Percentiles rank a stretch among this genome's conserved stretches.
These are phyloP conservation scores for Lasiosphaeris hirsuta DNA, from an alignment of 495 filamentous ascomycete species.

Conservation along the genomic window DNA sequence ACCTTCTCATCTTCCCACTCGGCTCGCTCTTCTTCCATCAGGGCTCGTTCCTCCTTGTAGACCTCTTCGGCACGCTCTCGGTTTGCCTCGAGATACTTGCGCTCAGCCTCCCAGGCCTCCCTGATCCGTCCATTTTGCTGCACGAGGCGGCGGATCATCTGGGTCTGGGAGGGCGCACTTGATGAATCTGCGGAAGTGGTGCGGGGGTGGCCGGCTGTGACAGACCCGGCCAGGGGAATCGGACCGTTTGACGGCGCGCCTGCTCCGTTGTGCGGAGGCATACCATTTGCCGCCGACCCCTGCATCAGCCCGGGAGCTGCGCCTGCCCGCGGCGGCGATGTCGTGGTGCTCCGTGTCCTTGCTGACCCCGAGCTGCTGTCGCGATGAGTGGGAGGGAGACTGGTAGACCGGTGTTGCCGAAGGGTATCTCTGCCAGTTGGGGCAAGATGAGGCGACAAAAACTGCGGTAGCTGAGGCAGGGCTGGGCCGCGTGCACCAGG, in stretches of 20 bases:
- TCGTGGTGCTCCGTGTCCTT: conserved; percentile 3
- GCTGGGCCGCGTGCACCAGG: conserved; percentile 20
- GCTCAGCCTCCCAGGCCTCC: conserved; percentile 46
- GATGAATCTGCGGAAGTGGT: conserved; percentile 20
- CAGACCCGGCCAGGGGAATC: conserved; percentile 19
- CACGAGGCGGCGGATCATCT: conserved; percentile 37
- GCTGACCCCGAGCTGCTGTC: not conserved
- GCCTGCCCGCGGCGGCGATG: not conserved
- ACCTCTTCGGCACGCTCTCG: conserved; percentile 44
- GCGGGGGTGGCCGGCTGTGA: conserved; percentile 20
- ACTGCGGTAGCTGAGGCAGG: conserved; percentile 14
- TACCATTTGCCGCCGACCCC: not conserved
- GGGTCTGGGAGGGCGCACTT: conserved; percentile 22
- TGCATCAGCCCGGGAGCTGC: conserved; percentile 5
- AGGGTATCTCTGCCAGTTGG: conserved; percentile 14
- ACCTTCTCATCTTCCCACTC: conserved; percentile 39
- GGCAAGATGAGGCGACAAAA: conserved; percentile 25
- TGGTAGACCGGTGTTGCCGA: conserved; percentile 26
- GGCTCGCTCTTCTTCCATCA: conserved; percentile 44
- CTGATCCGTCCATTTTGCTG: conserved; percentile 39
- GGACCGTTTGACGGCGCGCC: conserved; percentile 2
- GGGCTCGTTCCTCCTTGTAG: conserved; percentile 42
- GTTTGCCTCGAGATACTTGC: conserved; percentile 43
- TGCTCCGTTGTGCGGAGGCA: not conserved
- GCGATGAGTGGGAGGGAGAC: conserved; percentile 17